Evolutionary conservation across 2,329 filamentous ascomycete genomes (phyloP), one percentile per base, ranked within the genome.

Genomic region (Colletotrichum sp.): DNA sequence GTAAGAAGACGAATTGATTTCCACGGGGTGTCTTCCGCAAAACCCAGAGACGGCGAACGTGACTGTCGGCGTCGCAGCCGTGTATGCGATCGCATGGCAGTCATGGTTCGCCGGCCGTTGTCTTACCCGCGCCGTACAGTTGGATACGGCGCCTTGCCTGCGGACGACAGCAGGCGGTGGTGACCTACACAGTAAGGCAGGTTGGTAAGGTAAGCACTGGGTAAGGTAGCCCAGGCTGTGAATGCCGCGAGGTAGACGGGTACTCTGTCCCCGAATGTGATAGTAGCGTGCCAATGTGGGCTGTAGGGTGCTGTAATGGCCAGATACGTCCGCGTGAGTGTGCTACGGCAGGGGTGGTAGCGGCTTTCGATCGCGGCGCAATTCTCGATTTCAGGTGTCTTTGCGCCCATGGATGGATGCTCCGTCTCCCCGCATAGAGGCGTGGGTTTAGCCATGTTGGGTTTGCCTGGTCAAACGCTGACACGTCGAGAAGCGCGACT

Each of bases 371-470:
- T 77, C 74, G 69, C 74, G 66, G 66, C 76, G 43, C 68, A 76
- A 74, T 76, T 76, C 16, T 76, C 76, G 76, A 77, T 77, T 76
- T 72, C 75, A 75, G 72, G 55, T 77, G 67, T 28, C 55, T 68
- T 59, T 26, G 67, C 28, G 63, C 39, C 60, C 52, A 39, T 68
- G 64, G 48, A 43, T 55, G 30, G 43, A 34, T 66, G 60, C 76
- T 76, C 69, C 61, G 64, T 73, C 69, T 76, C 76, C 70, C 76
- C 76, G 74, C 76, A 76, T 69, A 48, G 63, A 68, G 76, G 76
- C 34, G 76, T 77, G 74, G 24, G n/a, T 21, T 28, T 77, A 77
- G 36, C 60, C 43, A 64, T 30, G 30, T 39, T 14, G 26, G n/a
- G 70, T 39, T 65, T 60, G 64, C 34, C 57, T 73, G 64, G 55